These are phyloP conservation scores for Drosera spatulata DNA, from an alignment of 179 eudicot species.

Conservation along the genomic window DNA sequence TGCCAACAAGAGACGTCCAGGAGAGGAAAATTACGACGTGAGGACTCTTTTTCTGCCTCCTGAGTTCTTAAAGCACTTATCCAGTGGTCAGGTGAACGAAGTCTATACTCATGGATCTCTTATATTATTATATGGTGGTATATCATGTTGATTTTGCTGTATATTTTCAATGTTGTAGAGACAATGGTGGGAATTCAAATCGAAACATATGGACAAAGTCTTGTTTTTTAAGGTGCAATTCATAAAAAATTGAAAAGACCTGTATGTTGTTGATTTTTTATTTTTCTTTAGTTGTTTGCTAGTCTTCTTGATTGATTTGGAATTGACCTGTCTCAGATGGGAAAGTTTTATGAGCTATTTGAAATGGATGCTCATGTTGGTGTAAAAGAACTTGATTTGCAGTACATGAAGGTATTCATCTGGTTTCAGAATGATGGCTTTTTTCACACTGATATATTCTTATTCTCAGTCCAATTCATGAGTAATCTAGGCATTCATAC, in stretches of 20 bases:
- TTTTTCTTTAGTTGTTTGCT: too few relatives aligned
- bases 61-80: constrained; percentile 50
- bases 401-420: constrained; percentile 83
- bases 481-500: too few relatives aligned
- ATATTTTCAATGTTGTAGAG: constrained; percentile 35
- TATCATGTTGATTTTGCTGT: constrained; percentile 7
- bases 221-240: constrained; percentile 82
- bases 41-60: constrained; percentile 80
- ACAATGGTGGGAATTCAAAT: constrained; percentile 99
- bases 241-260: too few relatives aligned
- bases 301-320: too few relatives aligned
- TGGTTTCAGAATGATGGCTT: not conserved
- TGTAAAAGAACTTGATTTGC: constrained; percentile 90
- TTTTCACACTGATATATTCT: not conserved
- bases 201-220: constrained; percentile 97
- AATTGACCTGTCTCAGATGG: constrained; percentile 51
- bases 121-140: not conserved
- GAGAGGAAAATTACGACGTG: constrained; percentile 70
- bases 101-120: constrained; percentile 1
- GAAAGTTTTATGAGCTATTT: constrained; percentile 90
- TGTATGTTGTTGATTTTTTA: too few relatives aligned
- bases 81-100: constrained; percentile 73
- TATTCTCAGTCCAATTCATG: not conserved
- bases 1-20: constrained; percentile 57
- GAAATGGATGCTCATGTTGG: constrained; percentile 99